These are phyloP conservation scores for Solanum habrochaites DNA, from an alignment of 257 asterid species.

Conservation along the genomic window DNA sequence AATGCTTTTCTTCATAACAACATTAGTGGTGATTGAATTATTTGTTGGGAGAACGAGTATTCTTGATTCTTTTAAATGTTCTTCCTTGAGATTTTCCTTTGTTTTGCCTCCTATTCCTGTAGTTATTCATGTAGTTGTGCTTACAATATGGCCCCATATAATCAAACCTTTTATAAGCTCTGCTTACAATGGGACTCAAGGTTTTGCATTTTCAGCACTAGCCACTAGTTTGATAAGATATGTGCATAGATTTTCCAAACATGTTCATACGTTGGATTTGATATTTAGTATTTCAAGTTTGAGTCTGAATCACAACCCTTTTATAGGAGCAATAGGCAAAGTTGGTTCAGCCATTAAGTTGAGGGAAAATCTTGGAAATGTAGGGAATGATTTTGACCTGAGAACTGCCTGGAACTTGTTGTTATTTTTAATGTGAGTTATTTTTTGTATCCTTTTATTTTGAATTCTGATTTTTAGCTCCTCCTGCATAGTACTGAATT, in stretches of 20 bases:
- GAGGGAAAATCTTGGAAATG: slow-evolving; percentile 7
- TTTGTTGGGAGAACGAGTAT: slow-evolving; percentile 20
- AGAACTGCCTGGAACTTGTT: too few relatives aligned
- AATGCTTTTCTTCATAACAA: slow-evolving; percentile 20
- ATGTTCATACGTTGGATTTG: slow-evolving; percentile 20
- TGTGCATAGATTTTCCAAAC: slow-evolving; percentile 23
- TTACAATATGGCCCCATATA: slow-evolving; percentile 24
- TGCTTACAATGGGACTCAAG: slow-evolving; percentile 18
- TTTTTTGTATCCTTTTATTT: too few relatives aligned
- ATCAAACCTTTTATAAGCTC: slow-evolving; percentile 15
- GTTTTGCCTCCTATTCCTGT: slow-evolving; percentile 25
- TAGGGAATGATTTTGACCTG: background rate
- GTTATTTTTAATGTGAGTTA: too few relatives aligned
- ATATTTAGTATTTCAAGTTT: background rate
- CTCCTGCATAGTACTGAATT: too few relatives aligned
- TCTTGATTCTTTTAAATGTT: slow-evolving; percentile 9
- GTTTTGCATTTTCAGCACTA: slow-evolving; percentile 26
- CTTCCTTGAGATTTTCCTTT: slow-evolving; percentile 16
- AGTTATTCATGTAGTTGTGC: slow-evolving; percentile 2
- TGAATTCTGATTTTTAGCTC: too few relatives aligned
- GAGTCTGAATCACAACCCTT: background rate
- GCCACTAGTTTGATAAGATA: slow-evolving; percentile 30
- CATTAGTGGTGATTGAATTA: slow-evolving; percentile 11
- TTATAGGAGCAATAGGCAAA: slow-evolving; percentile 4
- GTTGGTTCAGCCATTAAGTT: slow-evolving; percentile 6